Evolutionary conservation across 148 eudicot species (phyloP).

Genomic region (Amaranthus hypochondriacus): DNA sequence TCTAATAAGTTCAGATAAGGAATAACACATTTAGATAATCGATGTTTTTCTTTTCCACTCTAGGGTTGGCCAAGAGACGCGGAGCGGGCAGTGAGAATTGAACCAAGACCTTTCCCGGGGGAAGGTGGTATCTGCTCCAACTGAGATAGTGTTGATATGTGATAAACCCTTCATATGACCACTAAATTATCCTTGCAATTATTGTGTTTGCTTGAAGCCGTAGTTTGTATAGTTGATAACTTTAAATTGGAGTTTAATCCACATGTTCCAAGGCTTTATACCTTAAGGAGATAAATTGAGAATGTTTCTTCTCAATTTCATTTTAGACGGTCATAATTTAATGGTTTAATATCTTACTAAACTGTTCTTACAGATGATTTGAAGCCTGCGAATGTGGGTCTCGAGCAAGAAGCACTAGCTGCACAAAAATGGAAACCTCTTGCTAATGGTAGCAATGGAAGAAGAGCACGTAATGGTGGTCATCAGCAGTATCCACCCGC

Average conservation of each 20-base stretch:
- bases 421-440: constrained; percentile 66
- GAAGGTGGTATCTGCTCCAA: too few species aligned
- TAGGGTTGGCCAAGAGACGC: too few species aligned
- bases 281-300: not conserved
- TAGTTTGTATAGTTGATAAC: not conserved
- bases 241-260: too few species aligned
- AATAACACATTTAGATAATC: too few species aligned
- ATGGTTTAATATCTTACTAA: constrained; percentile 3
- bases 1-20: too few species aligned
- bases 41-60: too few species aligned
- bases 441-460: constrained; percentile 60
- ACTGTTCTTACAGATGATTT: constrained; percentile 57
- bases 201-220: not conserved
- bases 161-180: not conserved
- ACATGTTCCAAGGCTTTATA: not conserved
- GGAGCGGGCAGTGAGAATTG: too few species aligned
- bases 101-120: too few species aligned
- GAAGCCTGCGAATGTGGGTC: constrained; percentile 97
- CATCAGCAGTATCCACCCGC: constrained; percentile 47
- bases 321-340: not conserved
- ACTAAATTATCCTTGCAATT: not conserved
- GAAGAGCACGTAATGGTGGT: constrained; percentile 53
- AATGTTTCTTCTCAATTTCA: not conserved
- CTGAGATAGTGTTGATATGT: constrained; percentile 1
- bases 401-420: constrained; percentile 92